These are phyloP conservation scores for Monilinia laxa DNA, from an alignment of 2,329 filamentous ascomycete species.

Conservation along the genomic window DNA sequence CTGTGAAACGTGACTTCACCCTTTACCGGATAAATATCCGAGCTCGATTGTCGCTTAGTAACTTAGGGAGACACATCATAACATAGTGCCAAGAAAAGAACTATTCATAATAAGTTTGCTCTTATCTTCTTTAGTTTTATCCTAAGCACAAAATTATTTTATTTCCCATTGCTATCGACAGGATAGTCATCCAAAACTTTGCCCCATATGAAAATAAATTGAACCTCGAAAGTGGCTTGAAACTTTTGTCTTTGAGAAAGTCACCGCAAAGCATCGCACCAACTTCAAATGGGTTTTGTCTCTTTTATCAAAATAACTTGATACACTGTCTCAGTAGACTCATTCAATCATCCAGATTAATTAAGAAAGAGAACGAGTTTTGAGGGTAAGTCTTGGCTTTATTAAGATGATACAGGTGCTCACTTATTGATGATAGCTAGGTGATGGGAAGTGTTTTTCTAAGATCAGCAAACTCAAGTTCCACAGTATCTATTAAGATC, in stretches of 20 bases:
- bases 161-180: not conserved
- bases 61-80: not conserved
- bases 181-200: not conserved
- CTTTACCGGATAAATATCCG: not conserved
- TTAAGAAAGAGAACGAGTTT: not conserved
- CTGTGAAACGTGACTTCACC: not conserved
- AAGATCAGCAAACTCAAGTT: too few species aligned
- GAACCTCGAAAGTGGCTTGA: not conserved
- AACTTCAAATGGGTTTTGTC: not conserved
- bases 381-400: too few species aligned
- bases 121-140: not conserved
- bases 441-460: too few species aligned
- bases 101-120: not conserved
- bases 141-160: not conserved
- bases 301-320: not conserved
- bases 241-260: not conserved
- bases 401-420: too few species aligned
- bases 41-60: not conserved
- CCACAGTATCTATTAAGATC: not conserved
- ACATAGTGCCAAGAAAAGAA: not conserved
- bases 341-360: not conserved
- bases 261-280: not conserved
- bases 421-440: too few species aligned
- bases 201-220: not conserved
- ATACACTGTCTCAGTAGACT: not conserved